Conservation (phyloP, 305 asterid genomes). For the Fraxinus baroniana region DNA sequence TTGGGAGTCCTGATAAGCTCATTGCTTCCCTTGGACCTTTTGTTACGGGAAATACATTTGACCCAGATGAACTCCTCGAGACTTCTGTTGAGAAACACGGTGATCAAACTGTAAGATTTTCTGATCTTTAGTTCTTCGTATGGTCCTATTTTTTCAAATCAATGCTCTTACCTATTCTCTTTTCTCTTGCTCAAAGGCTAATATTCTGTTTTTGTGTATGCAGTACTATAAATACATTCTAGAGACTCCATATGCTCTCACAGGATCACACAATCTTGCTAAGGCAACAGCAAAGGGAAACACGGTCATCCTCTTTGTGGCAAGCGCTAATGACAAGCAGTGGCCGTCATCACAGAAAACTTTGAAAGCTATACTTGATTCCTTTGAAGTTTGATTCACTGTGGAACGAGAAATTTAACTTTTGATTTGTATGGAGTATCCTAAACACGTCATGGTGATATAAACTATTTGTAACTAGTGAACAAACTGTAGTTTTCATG, state of each 20-base stretch:
- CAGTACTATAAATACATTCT: slow-evolving; percentile 88
- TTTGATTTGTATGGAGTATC: slow-evolving; percentile 14
- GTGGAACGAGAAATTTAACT: neutral
- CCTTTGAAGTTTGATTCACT: slow-evolving; percentile 59
- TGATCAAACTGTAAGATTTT: slow-evolving; percentile 64
- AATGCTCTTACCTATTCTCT: neutral
- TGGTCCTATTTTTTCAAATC: neutral
- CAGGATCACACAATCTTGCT: slow-evolving; percentile 86
- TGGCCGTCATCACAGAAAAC: slow-evolving; percentile 69
- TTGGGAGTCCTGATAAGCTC: slow-evolving; percentile 83
- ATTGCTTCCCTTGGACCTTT: slow-evolving; percentile 99
- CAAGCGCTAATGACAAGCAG: slow-evolving; percentile 64
- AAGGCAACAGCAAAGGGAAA: slow-evolving; percentile 96
- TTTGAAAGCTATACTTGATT: slow-evolving; percentile 73
- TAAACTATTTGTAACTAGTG: neutral
- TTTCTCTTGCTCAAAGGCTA: neutral
- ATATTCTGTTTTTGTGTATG: slow-evolving; percentile 15
- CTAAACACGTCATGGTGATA: neutral
- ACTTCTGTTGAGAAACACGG: slow-evolving; percentile 77
- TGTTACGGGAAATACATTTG: slow-evolving; percentile 83
- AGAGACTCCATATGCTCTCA: slow-evolving; percentile 85
- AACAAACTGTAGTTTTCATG: neutral
- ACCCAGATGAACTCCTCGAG: slow-evolving; percentile 82
- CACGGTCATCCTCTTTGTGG: slow-evolving; percentile 83
- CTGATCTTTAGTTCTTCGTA: neutral